These are phyloP conservation scores for Pleurotus tuoliensis DNA, from an alignment of 768 basidiomycete genomes.

Conservation along the genomic window DNA sequence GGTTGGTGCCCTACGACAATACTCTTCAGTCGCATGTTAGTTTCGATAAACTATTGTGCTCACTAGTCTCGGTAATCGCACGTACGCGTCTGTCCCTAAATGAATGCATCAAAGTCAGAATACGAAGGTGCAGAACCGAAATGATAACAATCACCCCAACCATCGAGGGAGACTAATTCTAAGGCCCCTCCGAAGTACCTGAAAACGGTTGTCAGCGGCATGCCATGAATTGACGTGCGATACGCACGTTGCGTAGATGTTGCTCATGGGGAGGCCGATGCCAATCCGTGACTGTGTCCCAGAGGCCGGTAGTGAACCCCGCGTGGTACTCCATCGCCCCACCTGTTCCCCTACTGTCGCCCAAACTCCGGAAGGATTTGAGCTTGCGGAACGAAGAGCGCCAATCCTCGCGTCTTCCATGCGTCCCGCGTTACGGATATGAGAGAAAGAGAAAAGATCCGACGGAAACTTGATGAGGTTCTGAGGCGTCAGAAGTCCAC, in stretches of 20 bases:
- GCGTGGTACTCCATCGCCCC: slow-evolving; percentile 30
- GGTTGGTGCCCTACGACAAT: slow-evolving; percentile 66
- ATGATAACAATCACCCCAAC: slow-evolving; percentile 61
- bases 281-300: slow-evolving; percentile 65
- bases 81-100: slow-evolving; percentile 77
- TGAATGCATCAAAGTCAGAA: slow-evolving; percentile 5
- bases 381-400: slow-evolving; percentile 60
- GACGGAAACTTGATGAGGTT: slow-evolving; percentile 54
- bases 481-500: slow-evolving; percentile 56
- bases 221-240: neutral
- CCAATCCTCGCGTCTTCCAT: slow-evolving; percentile 64
- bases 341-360: slow-evolving; percentile 84
- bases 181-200: slow-evolving; percentile 85
- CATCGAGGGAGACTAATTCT: slow-evolving; percentile 75
- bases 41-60: slow-evolving; percentile 16
- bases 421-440: slow-evolving; percentile 70
- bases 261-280: slow-evolving; percentile 85
- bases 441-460: slow-evolving; percentile 89
- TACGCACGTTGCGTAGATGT: slow-evolving; percentile 76
- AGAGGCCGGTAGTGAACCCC: slow-evolving; percentile 17
- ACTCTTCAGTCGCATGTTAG: neutral
- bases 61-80: slow-evolving; percentile 78
- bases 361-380: slow-evolving; percentile 57
- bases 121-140: neutral
- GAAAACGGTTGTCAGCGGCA: slow-evolving; percentile 1